phyloP scores from a whole-genome alignment of 192 early-diverging fungal species.

The Linnemannia exigua region DNA sequence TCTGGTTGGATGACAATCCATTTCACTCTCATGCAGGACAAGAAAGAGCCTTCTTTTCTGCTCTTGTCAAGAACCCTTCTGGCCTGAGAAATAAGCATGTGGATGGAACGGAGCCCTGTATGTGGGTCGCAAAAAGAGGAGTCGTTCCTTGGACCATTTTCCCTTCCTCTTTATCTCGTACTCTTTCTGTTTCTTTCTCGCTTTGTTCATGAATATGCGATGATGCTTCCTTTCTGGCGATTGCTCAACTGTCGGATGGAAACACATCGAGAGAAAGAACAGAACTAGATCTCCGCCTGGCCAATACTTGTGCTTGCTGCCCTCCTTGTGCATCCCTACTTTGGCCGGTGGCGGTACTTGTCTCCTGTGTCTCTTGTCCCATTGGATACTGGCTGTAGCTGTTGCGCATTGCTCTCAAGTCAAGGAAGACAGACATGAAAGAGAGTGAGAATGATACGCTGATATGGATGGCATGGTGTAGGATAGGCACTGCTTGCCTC shows the following conservation, averaged over 20 bases:
- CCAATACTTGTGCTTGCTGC: background rate
- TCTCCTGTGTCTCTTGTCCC: background rate
- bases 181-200: background rate
- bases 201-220: too few species aligned
- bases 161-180: background rate
- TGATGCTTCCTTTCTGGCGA: background rate
- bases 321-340: slow-evolving; percentile 7
- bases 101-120: background rate
- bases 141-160: background rate
- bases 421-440: background rate
- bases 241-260: background rate
- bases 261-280: background rate
- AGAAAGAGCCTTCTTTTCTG: background rate
- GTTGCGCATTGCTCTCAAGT: background rate
- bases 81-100: slow-evolving; percentile 7
- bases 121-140: background rate
- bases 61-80: background rate
- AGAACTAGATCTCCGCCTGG: background rate
- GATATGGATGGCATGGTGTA: background rate
- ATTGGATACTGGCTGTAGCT: background rate
- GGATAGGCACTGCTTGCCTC: background rate
- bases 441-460: background rate
- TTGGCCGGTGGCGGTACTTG: background rate
- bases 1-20: background rate
- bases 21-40: background rate